Conservation (phyloP, 2,329 filamentous ascomycete genomes). For the Ophiognomonia clavigignenti-juglandacearum region DNA sequence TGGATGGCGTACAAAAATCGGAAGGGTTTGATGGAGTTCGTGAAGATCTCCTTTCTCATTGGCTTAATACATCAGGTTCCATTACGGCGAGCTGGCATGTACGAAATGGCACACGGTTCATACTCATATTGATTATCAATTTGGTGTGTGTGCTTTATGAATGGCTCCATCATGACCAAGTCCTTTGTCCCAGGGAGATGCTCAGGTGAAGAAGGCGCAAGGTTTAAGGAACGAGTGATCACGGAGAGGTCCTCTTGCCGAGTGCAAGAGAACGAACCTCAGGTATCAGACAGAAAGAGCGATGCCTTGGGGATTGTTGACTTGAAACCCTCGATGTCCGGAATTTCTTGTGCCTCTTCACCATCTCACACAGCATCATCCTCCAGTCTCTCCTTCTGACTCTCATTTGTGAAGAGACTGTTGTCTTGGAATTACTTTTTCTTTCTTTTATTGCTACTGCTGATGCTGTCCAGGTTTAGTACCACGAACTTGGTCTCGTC, state of each 20-base stretch:
- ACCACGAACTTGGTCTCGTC: background rate
- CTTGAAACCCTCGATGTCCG: background rate
- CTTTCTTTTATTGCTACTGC: background rate
- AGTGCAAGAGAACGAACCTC: background rate
- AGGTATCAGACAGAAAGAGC: background rate
- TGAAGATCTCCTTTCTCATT: constrained; percentile 13
- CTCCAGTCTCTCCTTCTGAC: background rate
- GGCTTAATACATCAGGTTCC: constrained; percentile 4
- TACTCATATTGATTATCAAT: background rate
- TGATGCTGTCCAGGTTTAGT: background rate
- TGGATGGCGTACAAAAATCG: constrained; percentile 38
- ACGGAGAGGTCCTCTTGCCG: background rate
- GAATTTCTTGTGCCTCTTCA: background rate
- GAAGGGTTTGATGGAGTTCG: constrained; percentile 21
- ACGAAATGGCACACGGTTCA: background rate
- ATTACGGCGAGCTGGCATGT: background rate
- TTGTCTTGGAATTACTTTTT: constrained; percentile 4
- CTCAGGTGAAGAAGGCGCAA: too few relatives aligned
- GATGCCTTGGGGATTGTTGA: background rate
- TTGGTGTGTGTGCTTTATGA: too few relatives aligned
- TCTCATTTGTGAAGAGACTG: constrained; percentile 7
- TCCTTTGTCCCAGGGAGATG: background rate
- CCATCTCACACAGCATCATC: background rate
- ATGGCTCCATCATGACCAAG: background rate
- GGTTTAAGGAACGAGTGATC: background rate